phyloP scores from a whole-genome alignment of 179 eudicot genomes.

The Drosera spatulata region DNA sequence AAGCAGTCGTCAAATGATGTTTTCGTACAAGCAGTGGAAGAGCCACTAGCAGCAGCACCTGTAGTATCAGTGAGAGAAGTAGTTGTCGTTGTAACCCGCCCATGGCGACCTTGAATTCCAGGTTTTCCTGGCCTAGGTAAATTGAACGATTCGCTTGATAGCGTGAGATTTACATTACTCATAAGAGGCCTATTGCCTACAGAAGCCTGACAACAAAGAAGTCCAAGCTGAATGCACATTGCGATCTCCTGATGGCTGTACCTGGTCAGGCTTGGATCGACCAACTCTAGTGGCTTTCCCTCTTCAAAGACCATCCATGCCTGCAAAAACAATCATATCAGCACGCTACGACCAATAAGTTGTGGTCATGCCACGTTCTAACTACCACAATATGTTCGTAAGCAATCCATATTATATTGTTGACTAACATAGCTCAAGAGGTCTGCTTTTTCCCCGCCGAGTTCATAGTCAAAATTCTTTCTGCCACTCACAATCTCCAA shows the following conservation, averaged over 20 bases:
- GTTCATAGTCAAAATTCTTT: slow-evolving; percentile 33
- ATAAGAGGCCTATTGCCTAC: slow-evolving; percentile 65
- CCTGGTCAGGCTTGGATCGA: slow-evolving; percentile 34
- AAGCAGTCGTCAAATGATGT: slow-evolving; percentile 21
- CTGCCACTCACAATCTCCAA: slow-evolving; percentile 86
- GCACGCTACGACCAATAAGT: no score
- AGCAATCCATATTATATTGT: not conserved
- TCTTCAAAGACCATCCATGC: slow-evolving; percentile 51
- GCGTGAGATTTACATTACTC: slow-evolving; percentile 57
- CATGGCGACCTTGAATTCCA: slow-evolving; percentile 58
- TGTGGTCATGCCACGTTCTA: no score
- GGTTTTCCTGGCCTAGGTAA: slow-evolving; percentile 54
- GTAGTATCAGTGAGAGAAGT: slow-evolving; percentile 29
- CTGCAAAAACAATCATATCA: slow-evolving; percentile 19
- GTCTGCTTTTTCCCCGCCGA: slow-evolving; percentile 51
- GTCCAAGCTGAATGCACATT: slow-evolving; percentile 71
- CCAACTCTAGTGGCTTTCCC: slow-evolving; percentile 41
- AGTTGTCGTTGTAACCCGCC: slow-evolving; percentile 26
- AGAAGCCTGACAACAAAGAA: slow-evolving; percentile 67
- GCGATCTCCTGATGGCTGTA: slow-evolving; percentile 42
- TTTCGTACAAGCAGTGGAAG: slow-evolving; percentile 20
- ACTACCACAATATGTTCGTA: not conserved
- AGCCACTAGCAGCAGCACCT: slow-evolving; percentile 4
- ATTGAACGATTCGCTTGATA: slow-evolving; percentile 57
- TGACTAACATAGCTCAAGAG: slow-evolving; percentile 69